These are phyloP conservation scores for Curvularia sp. DNA, from an alignment of 2,329 filamentous ascomycete species.

Conservation along the genomic window DNA sequence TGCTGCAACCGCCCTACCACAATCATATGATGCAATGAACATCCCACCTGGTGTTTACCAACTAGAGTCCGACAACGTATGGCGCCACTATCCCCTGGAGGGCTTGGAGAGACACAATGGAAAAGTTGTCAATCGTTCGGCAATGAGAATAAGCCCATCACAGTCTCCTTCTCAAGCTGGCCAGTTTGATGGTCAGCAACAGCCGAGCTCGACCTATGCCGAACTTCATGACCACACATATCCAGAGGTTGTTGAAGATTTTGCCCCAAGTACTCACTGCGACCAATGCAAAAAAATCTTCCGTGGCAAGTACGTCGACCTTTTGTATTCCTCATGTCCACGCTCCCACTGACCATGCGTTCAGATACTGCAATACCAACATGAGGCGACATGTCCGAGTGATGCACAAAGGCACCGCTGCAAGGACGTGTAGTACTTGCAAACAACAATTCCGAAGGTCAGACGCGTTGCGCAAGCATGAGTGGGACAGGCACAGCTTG, in stretches of 20 bases:
- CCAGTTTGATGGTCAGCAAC: background rate
- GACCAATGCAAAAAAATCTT: conserved; percentile 8
- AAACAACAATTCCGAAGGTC: conserved; percentile 9
- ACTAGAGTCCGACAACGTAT: too few relatives aligned
- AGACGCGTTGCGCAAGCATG: conserved; percentile 27
- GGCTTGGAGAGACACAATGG: background rate
- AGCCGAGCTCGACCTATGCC: background rate
- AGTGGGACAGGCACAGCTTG: conserved; percentile 22
- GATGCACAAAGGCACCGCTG: conserved; percentile 1
- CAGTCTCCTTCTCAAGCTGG: too few relatives aligned
- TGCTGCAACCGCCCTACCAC: background rate
- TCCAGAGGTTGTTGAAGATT: background rate
- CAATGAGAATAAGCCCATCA: background rate
- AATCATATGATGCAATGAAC: background rate
- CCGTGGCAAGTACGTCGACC: conserved; percentile 15
- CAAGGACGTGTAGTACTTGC: conserved; percentile 16
- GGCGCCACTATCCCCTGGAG: too few relatives aligned
- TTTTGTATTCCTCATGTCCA: background rate
- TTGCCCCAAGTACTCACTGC: background rate
- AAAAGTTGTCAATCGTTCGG: background rate
- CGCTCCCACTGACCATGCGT: conserved; percentile 3
- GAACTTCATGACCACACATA: background rate
- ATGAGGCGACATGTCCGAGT: conserved; percentile 14
- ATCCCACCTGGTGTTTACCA: too few relatives aligned
- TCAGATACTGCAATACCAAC: conserved; percentile 23